Conservation (phyloP, 305 asterid genomes). For the Fraxinus nigra region DNA sequence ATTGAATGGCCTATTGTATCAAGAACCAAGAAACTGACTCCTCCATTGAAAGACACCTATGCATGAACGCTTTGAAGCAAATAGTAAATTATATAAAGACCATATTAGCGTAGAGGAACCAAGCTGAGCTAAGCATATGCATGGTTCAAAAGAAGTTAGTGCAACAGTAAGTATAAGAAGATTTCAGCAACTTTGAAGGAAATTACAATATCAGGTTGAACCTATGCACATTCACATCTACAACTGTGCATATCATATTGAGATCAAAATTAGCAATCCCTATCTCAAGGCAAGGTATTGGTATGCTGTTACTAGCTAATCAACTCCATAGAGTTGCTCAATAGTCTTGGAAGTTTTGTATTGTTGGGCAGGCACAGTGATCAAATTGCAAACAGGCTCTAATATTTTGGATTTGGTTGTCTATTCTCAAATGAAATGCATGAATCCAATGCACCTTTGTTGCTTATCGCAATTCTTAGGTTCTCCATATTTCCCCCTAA, state of each 20-base stretch:
- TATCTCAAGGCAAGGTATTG: neutral
- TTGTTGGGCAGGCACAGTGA: neutral
- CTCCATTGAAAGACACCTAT: constrained; percentile 78
- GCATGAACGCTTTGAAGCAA: constrained; percentile 37
- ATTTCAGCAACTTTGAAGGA: neutral
- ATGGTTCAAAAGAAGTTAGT: neutral
- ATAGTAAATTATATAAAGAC: constrained; percentile 31
- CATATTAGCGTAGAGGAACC: neutral
- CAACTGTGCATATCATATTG: neutral
- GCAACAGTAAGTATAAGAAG: neutral
- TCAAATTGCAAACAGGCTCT: neutral
- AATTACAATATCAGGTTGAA: neutral
- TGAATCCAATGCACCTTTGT: neutral
- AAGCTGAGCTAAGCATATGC: neutral
- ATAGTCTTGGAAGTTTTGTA: neutral
- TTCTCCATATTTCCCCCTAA: neutral
- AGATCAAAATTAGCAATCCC: neutral
- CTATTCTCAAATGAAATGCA: neutral
- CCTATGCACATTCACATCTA: neutral
- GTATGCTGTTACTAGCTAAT: neutral
- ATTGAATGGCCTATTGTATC: constrained; percentile 81
- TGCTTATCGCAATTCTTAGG: constrained; percentile 4
- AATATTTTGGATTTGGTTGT: neutral
- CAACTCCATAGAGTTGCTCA: neutral
- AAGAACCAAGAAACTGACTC: constrained; percentile 78